Evolutionary conservation across 306 rosid genomes (phyloP).

Genomic region (Fragaria nilgerrensis): DNA sequence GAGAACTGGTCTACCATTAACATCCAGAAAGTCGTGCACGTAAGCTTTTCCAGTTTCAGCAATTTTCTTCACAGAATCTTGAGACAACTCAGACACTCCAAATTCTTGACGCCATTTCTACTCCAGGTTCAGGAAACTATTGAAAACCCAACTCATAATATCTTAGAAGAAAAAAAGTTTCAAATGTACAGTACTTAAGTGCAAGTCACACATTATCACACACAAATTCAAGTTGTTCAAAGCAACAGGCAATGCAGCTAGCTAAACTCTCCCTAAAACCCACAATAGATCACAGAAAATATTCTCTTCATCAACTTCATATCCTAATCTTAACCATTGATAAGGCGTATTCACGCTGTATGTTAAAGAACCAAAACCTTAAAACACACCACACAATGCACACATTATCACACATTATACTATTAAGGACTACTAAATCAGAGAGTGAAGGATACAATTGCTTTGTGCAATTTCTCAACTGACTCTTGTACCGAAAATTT

Average conservation of each 20-base stretch:
- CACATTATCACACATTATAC: background rate
- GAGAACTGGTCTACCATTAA: conserved; percentile 74
- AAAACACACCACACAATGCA: background rate
- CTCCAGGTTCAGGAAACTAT: conserved; percentile 37
- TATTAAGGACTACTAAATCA: background rate
- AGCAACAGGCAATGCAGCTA: background rate
- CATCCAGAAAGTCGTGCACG: conserved; percentile 74
- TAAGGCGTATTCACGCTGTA: background rate
- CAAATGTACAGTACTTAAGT: background rate
- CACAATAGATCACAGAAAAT: background rate
- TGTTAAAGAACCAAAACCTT: background rate
- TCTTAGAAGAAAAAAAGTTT: background rate
- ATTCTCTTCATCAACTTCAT: background rate
- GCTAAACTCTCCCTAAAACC: background rate
- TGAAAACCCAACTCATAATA: conserved; percentile 3
- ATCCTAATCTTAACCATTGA: background rate
- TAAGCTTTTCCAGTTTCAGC: conserved; percentile 81
- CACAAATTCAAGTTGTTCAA: background rate
- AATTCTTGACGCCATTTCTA: conserved; percentile 96
- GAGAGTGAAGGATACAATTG: conserved; percentile 67
- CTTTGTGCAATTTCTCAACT: conserved; percentile 62
- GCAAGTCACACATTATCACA: conserved; percentile 4
- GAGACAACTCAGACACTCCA: conserved; percentile 67
- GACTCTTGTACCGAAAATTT: conserved; percentile 66
- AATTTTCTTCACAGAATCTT: conserved; percentile 53